Evolutionary conservation across 331 rosid species (phyloP).

Genomic region (Quercus tomentella): DNA sequence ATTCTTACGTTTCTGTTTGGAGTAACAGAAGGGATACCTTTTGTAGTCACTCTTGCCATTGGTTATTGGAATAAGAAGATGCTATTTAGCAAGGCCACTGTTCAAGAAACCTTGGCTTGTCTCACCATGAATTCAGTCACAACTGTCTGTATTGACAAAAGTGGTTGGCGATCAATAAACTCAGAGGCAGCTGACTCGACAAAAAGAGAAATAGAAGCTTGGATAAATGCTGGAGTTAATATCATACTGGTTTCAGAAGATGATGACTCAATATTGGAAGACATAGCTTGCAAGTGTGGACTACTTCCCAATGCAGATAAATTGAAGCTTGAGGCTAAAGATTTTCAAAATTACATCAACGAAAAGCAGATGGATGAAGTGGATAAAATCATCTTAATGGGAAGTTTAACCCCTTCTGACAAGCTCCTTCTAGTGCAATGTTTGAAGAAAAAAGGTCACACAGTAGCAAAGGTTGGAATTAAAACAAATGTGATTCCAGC

Average conservation of each 20-base stretch:
- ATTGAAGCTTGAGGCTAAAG: neutral
- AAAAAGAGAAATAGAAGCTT: neutral
- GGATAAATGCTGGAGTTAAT: neutral
- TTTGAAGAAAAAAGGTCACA: neutral
- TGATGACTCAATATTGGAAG: neutral
- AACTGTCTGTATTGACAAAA: conserved; percentile 1
- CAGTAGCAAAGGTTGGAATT: conserved; percentile 4
- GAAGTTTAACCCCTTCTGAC: neutral
- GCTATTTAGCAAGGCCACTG: neutral
- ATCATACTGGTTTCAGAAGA: neutral
- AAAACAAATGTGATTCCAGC: conserved; percentile 3
- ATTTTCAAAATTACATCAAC: neutral
- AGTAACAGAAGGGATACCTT: neutral
- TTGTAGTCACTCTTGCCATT: neutral
- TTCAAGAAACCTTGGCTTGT: neutral
- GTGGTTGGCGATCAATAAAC: neutral
- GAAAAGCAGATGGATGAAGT: neutral
- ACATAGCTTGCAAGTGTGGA: neutral
- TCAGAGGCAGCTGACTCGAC: neutral
- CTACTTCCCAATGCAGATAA: neutral
- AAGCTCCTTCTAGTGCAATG: neutral
- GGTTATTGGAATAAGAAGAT: neutral
- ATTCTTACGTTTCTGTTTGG: neutral
- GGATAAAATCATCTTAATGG: conserved; percentile 1
- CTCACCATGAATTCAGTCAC: conserved; percentile 2